Evolutionary conservation across 1,139 yeast genomes (phyloP), one percentile per base, ranked within the genome.

Genomic region (Yamadazyma dushanensis): DNA sequence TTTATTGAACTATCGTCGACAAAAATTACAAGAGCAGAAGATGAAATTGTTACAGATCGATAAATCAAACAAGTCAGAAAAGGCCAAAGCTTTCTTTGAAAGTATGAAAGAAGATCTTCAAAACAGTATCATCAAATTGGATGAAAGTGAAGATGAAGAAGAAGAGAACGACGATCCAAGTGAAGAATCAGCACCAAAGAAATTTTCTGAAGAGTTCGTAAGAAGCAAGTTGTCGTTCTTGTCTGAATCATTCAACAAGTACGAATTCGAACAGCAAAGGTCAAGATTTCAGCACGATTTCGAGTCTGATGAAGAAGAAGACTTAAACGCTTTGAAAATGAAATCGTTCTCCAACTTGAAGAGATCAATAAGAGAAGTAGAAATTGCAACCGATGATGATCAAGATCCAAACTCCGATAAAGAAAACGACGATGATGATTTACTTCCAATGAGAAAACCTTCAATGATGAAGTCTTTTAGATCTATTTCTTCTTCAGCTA

Each of bases 41-140:
- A 70, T 72, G 47, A 71, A 78, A 47, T 57, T 81, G 42, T 56
- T 78, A 40, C 80, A 77, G 39, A 76, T 75, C 49, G 77, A 73
- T 36, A 72, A 71, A 28, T 57, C 80, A 26, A 49, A 63, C n/a
- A 61, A 65, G 36, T 59, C 61, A 49, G 80, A 80, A 14, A 84
- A 76, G 50, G 73, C 88, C 2, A 72, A 75, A 45, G 90, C 96
- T 0, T 88, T 88, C 53, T 82, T 83, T 50, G 79, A 78, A 19
- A 73, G 86, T 16, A 82, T 85, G 47, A 76, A 83, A 27, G 90
- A 81, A 22, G 53, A 50, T 3, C 33, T 54, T 4, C 40, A 43
- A 47, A 8, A 54, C 57, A 31, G 27, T 8, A 16, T 26, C 5
- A 28, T 33, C 21, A 47, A 40, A n/a, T 50, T 57, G 33, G 60